phyloP scores from a whole-genome alignment of 78 protist genomes.

The Parvularia atlantis region DNA sequence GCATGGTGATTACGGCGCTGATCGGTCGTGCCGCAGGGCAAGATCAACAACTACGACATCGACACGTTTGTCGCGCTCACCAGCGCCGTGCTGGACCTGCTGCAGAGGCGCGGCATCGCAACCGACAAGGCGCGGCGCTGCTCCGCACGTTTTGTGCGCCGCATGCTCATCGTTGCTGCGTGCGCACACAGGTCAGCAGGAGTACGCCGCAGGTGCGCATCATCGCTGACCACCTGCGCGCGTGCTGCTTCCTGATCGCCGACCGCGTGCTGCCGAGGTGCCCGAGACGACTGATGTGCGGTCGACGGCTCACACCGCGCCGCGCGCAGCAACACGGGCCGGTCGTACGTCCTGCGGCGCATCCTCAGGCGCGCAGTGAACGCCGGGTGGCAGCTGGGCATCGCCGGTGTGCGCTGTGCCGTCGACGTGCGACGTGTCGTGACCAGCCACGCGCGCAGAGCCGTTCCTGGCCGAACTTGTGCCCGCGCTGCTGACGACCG shows the following conservation, averaged over 20 bases:
- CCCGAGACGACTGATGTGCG: too few species aligned
- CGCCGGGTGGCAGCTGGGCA: slow-evolving; percentile 23
- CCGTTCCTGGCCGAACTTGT: neutral
- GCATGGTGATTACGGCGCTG: neutral
- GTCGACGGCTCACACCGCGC: too few species aligned
- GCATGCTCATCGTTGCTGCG: neutral
- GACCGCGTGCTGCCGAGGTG: slow-evolving; percentile 57
- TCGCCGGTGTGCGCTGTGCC: too few species aligned
- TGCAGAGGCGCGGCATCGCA: too few species aligned
- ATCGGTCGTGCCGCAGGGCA: neutral
- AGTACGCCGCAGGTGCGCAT: slow-evolving; percentile 18
- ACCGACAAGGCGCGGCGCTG: neutral
- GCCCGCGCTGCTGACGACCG: neutral
- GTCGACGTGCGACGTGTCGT: too few species aligned
- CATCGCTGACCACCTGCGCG: slow-evolving; percentile 55
- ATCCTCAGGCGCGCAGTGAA: slow-evolving; percentile 42
- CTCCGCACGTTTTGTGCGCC: neutral
- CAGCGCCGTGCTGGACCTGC: too few species aligned
- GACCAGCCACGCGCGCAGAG: too few species aligned
- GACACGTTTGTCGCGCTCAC: slow-evolving; percentile 27
- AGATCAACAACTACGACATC: slow-evolving; percentile 29
- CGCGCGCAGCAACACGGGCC: slow-evolving; percentile 41
- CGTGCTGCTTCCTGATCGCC: slow-evolving; percentile 24
- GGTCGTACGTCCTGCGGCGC: slow-evolving; percentile 58
- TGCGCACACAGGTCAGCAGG: neutral